Base-by-base conservation (phyloP, 495 filamentous ascomycete genomes). In the Neurospora intermedia region DNA sequence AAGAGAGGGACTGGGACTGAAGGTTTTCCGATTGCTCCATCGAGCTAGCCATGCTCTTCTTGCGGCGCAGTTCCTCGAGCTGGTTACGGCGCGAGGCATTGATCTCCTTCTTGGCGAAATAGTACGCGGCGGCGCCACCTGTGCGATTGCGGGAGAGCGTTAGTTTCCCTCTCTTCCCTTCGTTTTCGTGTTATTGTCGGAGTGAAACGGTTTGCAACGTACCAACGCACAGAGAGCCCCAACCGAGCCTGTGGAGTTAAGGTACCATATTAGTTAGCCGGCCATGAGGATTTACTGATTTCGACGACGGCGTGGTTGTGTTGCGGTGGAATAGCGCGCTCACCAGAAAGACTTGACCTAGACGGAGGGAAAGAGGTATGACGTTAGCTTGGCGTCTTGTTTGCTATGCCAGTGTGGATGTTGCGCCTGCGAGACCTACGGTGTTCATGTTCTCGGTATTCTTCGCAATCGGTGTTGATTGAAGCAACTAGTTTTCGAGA, bases 91-190 rank as follows among this genome's bases (percentile, higher is more conserved):
- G 92, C 83, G 97, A 93, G 75, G 91, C 92, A 77, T 98, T 95
- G 86, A 99, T 94, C 81, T 90, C 91, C 76, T 90, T 87, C 86
- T 99, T 99, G 71, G 96, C 96, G 81, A 97, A 97, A 84, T 93
- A 93, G 87, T 99, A 99, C 75, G 96, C 94, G 45, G 76, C 83
- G 71, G 88, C 94, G 78, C 93, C 96, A 78, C 94, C 96, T 94
- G 78, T 42, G 72, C 10, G 40, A 38, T 20, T 35, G 59, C 72
- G 48, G 74, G 27, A 66, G 18, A 27, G 45, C 66, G 75, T 82
- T 46, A 82, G 80, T 62, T 54, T 20, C 13, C 11, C 40, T 35
- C 20, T 31, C 54, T 66, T 66, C 7, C 11, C 54, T 66, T 35
- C 27, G 42, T 69, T 31, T 3, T 27, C 20, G 39, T 43, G 11